Evolutionary conservation across 2,329 filamentous ascomycete species (phyloP), one percentile per base, ranked within the genome.

Genomic region (Aspergillus sp.): DNA sequence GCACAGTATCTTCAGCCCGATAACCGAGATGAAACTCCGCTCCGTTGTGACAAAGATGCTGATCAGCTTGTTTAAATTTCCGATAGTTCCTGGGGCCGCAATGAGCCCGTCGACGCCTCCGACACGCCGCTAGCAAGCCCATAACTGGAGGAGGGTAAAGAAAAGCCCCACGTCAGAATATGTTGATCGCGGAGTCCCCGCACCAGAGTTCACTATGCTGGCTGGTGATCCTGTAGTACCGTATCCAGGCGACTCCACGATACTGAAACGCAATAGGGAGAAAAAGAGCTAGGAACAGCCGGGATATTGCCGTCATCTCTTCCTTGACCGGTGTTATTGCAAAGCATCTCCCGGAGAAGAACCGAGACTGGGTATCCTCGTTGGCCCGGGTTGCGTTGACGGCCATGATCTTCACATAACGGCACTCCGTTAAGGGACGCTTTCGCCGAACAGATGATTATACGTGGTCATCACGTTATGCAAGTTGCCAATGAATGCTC

Each of bases 21-120:
- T 23, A 23, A 23, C 42, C 42, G n/a, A 31, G 20, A 45, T 45
- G 43, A 45, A 45, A 45, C 43, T 29, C 43, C 43, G 29, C 29
- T 11, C 19, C 42, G 11, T 13, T 45, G 43, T 21, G 23, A 16
- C 43, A 46, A 32, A 46, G 29, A 32, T 46, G 23, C 31, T 2
- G 44, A 46, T 46, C 44, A 46, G 23, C 44, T 9, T 3, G 1
- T n/a, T 5, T 46, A 32, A 25, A 46, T 46, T 46, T 46, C 44
- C 23, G 44, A 36, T 32, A 32, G 29, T 32, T 32, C 29, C 29
- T 32, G 23, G 17, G 14, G 23, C 29, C 44, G 44, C 31, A 46
- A 34, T 46, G 34, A n/a, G 19, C 14, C 23, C 44, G 44, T 46
- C 41, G 20, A 43, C 29, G 29, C 29, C 29, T 32, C 29, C 29